Evolutionary conservation across 495 filamentous ascomycete genomes (phyloP).

Genomic region (Aspergillus sclerotiicarbonarius): DNA sequence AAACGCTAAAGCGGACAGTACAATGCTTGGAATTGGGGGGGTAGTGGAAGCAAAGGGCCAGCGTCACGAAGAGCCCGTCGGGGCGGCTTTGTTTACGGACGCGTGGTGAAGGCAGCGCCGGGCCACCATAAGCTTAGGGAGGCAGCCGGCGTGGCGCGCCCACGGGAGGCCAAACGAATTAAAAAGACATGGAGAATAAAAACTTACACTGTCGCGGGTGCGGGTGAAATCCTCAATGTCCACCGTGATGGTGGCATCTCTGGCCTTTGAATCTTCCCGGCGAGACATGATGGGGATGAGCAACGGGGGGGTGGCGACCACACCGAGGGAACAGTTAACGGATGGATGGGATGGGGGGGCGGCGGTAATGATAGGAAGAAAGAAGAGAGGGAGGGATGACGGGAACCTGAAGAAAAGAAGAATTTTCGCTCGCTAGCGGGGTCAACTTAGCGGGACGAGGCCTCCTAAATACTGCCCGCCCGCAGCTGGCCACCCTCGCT

Average conservation of each 20-base stretch:
- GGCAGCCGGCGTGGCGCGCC: neutral
- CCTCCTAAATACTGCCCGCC: constrained; percentile 20
- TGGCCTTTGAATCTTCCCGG: constrained; percentile 30
- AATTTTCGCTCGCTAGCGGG: constrained; percentile 26
- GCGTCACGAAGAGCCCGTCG: neutral
- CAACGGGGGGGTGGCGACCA: constrained; percentile 15
- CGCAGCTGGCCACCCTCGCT: constrained; percentile 5
- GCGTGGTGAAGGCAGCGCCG: constrained; percentile 5
- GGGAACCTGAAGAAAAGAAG: constrained; percentile 19
- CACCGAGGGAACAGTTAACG: neutral
- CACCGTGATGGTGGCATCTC: constrained; percentile 42
- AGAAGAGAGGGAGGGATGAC: constrained; percentile 6
- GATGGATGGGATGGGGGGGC: constrained; percentile 2
- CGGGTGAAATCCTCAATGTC: constrained; percentile 61
- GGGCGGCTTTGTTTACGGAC: constrained; percentile 14
- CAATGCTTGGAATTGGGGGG: neutral
- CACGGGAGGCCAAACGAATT: constrained; percentile 8
- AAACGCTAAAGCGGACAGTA: neutral
- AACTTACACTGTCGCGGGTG: constrained; percentile 64
- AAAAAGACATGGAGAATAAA: constrained; percentile 9
- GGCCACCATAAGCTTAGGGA: neutral
- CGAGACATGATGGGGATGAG: constrained; percentile 28
- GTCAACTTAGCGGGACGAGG: constrained; percentile 9
- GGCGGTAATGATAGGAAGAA: constrained; percentile 6
- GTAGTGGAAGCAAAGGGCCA: neutral